Percentiles rank a stretch among this genome's conserved stretches.
Evolutionary conservation across 2,329 filamentous ascomycete genomes (phyloP).

Genomic region (Sphaerostilbella broomeana): DNA sequence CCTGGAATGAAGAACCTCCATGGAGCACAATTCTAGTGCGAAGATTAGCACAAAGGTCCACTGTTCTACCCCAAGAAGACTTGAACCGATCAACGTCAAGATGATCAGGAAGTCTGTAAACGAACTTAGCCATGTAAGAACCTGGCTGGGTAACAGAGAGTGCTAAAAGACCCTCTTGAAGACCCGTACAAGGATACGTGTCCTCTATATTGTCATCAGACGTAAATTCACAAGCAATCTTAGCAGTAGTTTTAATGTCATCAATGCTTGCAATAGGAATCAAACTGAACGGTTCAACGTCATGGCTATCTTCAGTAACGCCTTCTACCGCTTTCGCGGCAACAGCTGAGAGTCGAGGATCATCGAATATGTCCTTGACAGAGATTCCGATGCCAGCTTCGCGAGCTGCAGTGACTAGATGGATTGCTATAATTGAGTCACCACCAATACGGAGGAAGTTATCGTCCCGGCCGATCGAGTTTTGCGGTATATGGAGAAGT

Average conservation of each 20-base stretch:
- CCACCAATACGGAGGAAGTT: constrained; percentile 24
- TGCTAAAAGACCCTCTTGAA: constrained; percentile 33
- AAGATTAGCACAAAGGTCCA: constrained; percentile 1
- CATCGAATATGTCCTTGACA: constrained; percentile 15
- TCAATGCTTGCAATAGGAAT: background rate
- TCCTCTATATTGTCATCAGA: constrained; percentile 11
- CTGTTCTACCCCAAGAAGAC: constrained; percentile 20
- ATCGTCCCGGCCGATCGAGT: constrained; percentile 24
- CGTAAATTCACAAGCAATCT: background rate
- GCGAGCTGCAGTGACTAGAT: constrained; percentile 9
- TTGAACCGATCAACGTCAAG: constrained; percentile 12
- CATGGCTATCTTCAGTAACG: too few species aligned
- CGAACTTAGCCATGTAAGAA: constrained; percentile 14
- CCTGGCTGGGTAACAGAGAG: constrained; percentile 24
- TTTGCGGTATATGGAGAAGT: background rate
- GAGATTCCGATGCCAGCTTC: background rate
- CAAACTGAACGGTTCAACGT: background rate
- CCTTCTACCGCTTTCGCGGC: background rate
- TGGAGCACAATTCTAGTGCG: constrained; percentile 7
- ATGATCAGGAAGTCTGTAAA: constrained; percentile 24
- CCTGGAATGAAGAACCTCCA: background rate
- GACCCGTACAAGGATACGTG: constrained; percentile 29
- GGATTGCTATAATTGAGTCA: constrained; percentile 22
- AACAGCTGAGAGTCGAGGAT: constrained; percentile 7
- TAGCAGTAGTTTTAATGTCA: background rate